These are phyloP conservation scores for Orbilia quercus DNA, from an alignment of 2,329 filamentous ascomycete species.

Conservation along the genomic window DNA sequence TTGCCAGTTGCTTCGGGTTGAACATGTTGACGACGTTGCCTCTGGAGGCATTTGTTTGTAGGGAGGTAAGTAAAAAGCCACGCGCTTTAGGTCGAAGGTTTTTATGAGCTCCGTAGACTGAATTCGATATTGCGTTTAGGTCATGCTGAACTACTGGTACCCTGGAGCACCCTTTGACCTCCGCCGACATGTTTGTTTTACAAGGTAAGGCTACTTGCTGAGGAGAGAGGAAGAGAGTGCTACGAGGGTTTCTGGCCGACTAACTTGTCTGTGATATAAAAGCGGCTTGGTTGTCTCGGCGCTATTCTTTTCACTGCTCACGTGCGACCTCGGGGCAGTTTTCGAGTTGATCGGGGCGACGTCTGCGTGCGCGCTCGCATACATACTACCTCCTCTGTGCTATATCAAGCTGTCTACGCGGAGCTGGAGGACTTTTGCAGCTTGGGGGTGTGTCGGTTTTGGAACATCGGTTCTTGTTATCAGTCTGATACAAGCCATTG, in stretches of 20 bases:
- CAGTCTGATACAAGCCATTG: conserved; percentile 77
- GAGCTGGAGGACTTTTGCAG: conserved; percentile 78
- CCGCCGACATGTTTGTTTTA: conserved; percentile 86
- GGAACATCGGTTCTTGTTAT: conserved; percentile 83
- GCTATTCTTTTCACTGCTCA: conserved; percentile 81
- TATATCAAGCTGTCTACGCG: conserved; percentile 90
- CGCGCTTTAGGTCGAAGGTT: too few species aligned
- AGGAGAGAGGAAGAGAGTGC: too few species aligned
- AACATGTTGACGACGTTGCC: conserved; percentile 99
- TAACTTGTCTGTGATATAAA: too few species aligned
- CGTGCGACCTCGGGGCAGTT: conserved; percentile 91
- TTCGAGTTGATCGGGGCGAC: conserved; percentile 97
- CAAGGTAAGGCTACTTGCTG: conserved; percentile 67
- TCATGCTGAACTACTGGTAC: conserved; percentile 67
- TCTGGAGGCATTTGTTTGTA: conserved; percentile 95
- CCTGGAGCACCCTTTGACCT: conserved; percentile 80
- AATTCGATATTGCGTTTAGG: conserved; percentile 63
- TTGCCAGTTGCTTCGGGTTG: conserved; percentile 79
- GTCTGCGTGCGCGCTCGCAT: conserved; percentile 90
- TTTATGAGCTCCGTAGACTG: conserved; percentile 72
- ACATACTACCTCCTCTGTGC: conserved; percentile 92
- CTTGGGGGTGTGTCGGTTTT: conserved; percentile 79
- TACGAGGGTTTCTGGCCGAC: too few species aligned
- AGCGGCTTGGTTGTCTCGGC: conserved; percentile 78
- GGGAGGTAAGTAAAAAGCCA: conserved; percentile 72